Conservation (phyloP, 2,329 filamentous ascomycete species). For the Stagonosporopsis cucurbitacearum region DNA sequence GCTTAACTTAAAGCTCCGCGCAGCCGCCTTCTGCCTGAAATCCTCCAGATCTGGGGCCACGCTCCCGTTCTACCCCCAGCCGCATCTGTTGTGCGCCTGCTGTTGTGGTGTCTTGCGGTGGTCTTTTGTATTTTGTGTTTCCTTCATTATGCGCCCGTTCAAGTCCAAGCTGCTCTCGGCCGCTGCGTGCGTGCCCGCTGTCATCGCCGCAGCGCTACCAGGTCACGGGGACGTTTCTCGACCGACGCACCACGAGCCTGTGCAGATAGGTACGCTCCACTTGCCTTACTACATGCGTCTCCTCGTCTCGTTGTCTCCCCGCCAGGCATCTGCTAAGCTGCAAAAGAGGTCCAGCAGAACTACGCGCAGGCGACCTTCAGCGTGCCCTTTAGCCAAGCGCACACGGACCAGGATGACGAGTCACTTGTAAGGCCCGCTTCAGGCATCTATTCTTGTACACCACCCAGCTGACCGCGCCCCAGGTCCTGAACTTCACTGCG, state of each 20-base stretch:
- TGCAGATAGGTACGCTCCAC: constrained; percentile 40
- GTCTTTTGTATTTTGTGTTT: constrained; percentile 9
- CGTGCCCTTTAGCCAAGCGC: constrained; percentile 50
- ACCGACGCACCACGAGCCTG: constrained; percentile 25
- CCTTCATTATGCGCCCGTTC: constrained; percentile 40
- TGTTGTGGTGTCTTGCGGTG: constrained; percentile 19
- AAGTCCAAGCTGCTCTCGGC: constrained; percentile 42
- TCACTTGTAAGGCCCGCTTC: constrained; percentile 49
- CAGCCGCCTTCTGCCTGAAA: constrained; percentile 19
- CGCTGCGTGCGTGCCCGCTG: constrained; percentile 37
- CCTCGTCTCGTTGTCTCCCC: constrained; percentile 34
- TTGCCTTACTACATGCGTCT: constrained; percentile 2
- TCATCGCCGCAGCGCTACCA: constrained; percentile 38
- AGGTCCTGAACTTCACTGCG: constrained; percentile 53
- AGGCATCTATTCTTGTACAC: constrained; percentile 38
- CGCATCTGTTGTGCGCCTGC: constrained; percentile 7
- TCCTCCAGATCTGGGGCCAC: constrained; percentile 15
- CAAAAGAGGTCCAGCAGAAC: constrained; percentile 41
- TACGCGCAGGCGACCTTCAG: constrained; percentile 53
- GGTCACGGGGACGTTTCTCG: constrained; percentile 24
- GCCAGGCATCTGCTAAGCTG: constrained; percentile 43
- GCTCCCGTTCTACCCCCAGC: constrained; percentile 6
- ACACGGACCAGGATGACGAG: constrained; percentile 50
- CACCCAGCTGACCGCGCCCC: constrained; percentile 35
- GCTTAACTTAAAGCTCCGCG: constrained; percentile 15